Conservation (phyloP, 1,284 basidiomycete genomes). For the Leccinum pachyderme region DNA sequence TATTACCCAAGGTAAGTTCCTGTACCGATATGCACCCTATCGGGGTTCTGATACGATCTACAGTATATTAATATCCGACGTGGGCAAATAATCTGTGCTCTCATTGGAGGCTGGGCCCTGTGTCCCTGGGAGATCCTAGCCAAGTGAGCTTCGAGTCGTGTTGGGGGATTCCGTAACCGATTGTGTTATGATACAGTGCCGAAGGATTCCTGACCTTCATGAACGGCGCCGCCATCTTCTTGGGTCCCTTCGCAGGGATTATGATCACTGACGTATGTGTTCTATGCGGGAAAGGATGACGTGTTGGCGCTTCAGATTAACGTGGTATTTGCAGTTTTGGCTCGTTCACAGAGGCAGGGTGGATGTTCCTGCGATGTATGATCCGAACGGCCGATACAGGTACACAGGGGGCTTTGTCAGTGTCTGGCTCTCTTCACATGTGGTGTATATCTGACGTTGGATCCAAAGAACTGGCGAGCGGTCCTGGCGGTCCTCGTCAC, state of each 20-base stretch:
- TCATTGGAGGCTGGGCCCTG: constrained; percentile 57
- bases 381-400: constrained; percentile 61
- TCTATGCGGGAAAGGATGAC: neutral
- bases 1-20: constrained; percentile 39
- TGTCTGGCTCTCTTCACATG: constrained; percentile 12
- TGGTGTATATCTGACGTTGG: constrained; percentile 6
- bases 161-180: neutral
- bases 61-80: constrained; percentile 52
- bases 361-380: constrained; percentile 72
- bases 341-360: constrained; percentile 62
- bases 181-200: constrained; percentile 33
- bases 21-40: neutral
- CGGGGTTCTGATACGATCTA: neutral
- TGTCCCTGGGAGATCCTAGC: constrained; percentile 58
- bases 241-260: constrained; percentile 73
- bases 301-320: neutral
- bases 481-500: constrained; percentile 56
- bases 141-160: constrained; percentile 29
- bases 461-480: constrained; percentile 68
- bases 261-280: constrained; percentile 68
- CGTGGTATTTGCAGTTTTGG: constrained; percentile 51
- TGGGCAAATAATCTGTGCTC: constrained; percentile 61
- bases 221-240: constrained; percentile 70
- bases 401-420: constrained; percentile 65
- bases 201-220: constrained; percentile 54